Evolutionary conservation across 2,329 filamentous ascomycete species (phyloP), one percentile per base, ranked within the genome.

Genomic region (Sporothrix brunneoviolacea): DNA sequence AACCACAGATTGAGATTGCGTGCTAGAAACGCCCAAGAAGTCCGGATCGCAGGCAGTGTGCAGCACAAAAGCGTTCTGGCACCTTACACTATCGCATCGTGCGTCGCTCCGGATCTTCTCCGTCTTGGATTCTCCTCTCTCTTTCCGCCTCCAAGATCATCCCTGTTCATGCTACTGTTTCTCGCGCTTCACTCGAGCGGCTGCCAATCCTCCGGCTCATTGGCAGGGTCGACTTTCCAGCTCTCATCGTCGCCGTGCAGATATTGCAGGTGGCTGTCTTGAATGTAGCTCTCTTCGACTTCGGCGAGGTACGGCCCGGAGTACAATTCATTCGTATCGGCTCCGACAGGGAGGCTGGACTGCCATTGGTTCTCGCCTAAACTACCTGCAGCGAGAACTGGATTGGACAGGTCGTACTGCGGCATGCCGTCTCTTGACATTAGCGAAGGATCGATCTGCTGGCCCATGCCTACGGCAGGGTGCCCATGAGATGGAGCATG

Each of bases 381-480:
- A 3, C 35, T 33, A 13, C 32, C 37, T 0, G 40, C n/a, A 7
- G 21, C 36, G 4, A 58, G 45, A 8, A 53, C 46, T 13, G 58
- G 43, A 10, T 61, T 61, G 28, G 59, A 52, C 35, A 64, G 32
- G 41, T 52, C 51, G 13, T 58, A 55, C n/a, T 51, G 51, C 1
- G 51, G 10, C 30, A 58, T 4, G 8, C 52, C 55, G 4, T 60
- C 60, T 13, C 58, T 53, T 27, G 41, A 19, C 47, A 54, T 44
- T 9, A 65, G 54, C 13, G 60, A 60, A 0, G 62, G 62, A 24
- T 65, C 63, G 47, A 65, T 61, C 7, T 60, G 61, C 21, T 62
- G 59, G 35, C 61, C 57, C 22, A 57, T 44, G 24, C 55, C 45
- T 10, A 18, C 18, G 4, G 12, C 7, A 39, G 21, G 6, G 9